Evolutionary conservation across 345 rosid genomes (phyloP), one percentile per base, ranked within the genome.

Genomic region (Fremontodendron californicum): DNA sequence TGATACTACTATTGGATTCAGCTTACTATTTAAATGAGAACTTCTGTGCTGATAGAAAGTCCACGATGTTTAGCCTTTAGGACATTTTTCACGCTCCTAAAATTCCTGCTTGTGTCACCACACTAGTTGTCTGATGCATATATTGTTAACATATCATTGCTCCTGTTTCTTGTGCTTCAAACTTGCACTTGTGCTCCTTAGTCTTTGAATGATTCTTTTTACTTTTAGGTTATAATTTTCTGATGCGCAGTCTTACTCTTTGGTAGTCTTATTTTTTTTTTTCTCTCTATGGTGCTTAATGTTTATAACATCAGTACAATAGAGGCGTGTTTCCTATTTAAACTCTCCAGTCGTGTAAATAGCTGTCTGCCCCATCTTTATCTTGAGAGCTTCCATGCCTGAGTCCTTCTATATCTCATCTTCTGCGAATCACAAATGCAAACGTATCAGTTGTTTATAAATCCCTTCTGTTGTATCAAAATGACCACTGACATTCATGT

Each of bases 1-100:
- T n/a, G n/a, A n/a, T n/a, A n/a, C n/a, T n/a, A n/a, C n/a, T n/a
- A n/a, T n/a, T n/a, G n/a, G n/a, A n/a, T n/a, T n/a, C n/a, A n/a
- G n/a, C n/a, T n/a, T n/a, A n/a, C 75, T 37, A 37, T 73, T 81
- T 35, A 77, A 78, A 73, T 37, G n/a, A 48, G 52, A 48, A 60
- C 64, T 12, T 60, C 35, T 60, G 16, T 12, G 62, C 62, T 57
- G 62, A 25, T 21, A 4, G 64, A 57, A 6, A 60, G 37, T 27
- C 64, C 18, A 60, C 0, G 16, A 25, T 60, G 33, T 60, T 10
- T 49, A 21, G 57, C 57, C 57, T 19, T 52, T 11, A 60, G 35
- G 37, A 27, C 33, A 25, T n/a, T 4, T 19, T 27, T 60, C 19
- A 5, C 13, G 37, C 64, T 57, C 6, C 63, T 57, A 2, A 9